Percentiles rank a stretch among this genome's conserved stretches.
Evolutionary conservation across 2,329 filamentous ascomycete genomes (phyloP).

Genomic region (Penicillium sp.): DNA sequence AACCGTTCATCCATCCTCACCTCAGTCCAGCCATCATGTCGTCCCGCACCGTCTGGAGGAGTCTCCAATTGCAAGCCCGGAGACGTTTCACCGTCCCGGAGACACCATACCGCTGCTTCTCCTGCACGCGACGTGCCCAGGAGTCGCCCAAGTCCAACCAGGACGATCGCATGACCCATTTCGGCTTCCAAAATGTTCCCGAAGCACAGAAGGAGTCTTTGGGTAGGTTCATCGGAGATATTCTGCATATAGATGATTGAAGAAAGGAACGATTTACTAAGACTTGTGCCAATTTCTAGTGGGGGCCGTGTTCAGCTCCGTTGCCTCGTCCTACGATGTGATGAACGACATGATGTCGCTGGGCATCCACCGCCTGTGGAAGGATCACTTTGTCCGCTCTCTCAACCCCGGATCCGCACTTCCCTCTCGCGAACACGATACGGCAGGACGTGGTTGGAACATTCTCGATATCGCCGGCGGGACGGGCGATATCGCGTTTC

Average conservation of each 20-base stretch:
- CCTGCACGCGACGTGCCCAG: slow-evolving; percentile 39
- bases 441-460: slow-evolving; percentile 58
- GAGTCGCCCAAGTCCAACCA: slow-evolving; percentile 31
- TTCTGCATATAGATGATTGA: too few species aligned
- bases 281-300: slow-evolving; percentile 49
- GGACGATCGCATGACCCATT: slow-evolving; percentile 66
- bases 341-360: slow-evolving; percentile 99
- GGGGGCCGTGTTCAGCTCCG: slow-evolving; percentile 83
- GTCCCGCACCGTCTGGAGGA: too few species aligned
- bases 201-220: slow-evolving; percentile 66
- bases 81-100: too few species aligned
- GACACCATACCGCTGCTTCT: slow-evolving; percentile 48
- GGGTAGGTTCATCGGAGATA: slow-evolving; percentile 41
- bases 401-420: too few species aligned
- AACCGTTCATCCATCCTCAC: too few species aligned
- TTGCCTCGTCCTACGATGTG: slow-evolving; percentile 85
- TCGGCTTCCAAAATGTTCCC: slow-evolving; percentile 77
- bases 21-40: too few species aligned
- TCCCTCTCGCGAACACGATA: too few species aligned
- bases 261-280: too few species aligned
- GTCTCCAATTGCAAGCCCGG: too few species aligned
- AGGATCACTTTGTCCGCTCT: slow-evolving; percentile 86
- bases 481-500: slow-evolving; percentile 95
- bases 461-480: slow-evolving; percentile 95
- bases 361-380: slow-evolving; percentile 94